Base-by-base conservation (phyloP, 148 eudicot genomes). In the Nepenthes gracilis region DNA sequence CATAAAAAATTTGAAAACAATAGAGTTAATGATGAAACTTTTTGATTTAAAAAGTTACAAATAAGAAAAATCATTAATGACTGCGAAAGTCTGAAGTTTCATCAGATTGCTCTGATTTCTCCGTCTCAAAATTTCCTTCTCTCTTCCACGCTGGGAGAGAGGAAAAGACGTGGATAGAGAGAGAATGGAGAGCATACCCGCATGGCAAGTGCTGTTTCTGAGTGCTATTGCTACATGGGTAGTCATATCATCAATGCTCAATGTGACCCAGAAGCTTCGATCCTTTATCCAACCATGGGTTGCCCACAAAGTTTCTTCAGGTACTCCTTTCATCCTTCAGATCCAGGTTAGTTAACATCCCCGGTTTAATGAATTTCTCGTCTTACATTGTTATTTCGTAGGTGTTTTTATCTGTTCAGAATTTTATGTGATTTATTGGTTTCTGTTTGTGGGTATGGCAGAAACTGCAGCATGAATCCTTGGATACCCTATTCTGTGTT, bases 211-310 rank as follows among this genome's bases (percentile, higher is more conserved):
- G 36, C 71, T 71, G 48, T 63, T 68, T n/a, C 43, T 93, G 32
- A 54, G 72, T 48, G 91, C 88, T 12, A 70, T 93, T 48, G 53
- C 67, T 33, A 49, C 74, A 55, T 93, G 99, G 99, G 75, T 86
- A 60, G 43, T 73, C 43, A 32, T 84, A 37, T 84, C 96, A 43
- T 80, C 95, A 63, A 53, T 76, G 61, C 58, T 93, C 43, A 74
- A 86, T 71, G 47, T 93, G 11, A 89, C 92, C 36, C 72, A 36
- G 60, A 84, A 75, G 72, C 65, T 93, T 70, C 68, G 99, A 83
- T 84, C 92, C 72, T 66, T 81, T 0, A 64, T 72, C 40, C 89
- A 88, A 70, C 91, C 95, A 2, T 84, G 89, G 89, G 87, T 85
- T 32, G 55, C 59, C 43, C 67, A 59, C 43, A 81, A 64, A 58